Base-by-base conservation (phyloP, 257 asterid species). In the Gynochthodes officinalis region DNA sequence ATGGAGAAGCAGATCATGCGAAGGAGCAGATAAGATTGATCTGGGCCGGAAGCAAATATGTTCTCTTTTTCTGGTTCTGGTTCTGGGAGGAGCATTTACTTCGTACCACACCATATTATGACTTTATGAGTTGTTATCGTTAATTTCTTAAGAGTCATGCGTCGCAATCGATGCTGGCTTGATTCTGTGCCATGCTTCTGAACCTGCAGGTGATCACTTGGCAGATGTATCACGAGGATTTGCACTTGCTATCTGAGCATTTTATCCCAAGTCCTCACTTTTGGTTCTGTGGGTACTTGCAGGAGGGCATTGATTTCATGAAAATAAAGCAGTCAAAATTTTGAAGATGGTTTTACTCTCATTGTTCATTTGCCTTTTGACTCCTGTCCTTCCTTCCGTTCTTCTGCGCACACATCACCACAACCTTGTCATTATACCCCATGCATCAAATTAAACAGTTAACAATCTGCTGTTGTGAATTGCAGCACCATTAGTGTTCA, bases 191-290 rank as follows among this genome's bases (percentile, higher is more conserved):
- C 66, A 13, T 37, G 1, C 52, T 23, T 35, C 53, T 69, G 73
- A 16, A 35, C 28, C 37, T 9, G 73, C 37, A 53, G 59, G 71
- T 59, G 71, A 70, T 70, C 66, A 57, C 52, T 70, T 70, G 63
- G 64, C 74, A 40, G 64, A 27, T 30, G 21, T 4, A 53, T 53
- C 74, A 70, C 74, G 73, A 69, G 64, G 52, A 53, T 53, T 42
- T 53, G 25, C 73, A 53, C 73, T 54, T 69, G 27, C 32, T 68
- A 11, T 21, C 28, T 28, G 37, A 28, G 64, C 40, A n/a, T 28
- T 14, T 58, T 30, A 55, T 55, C 28, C 37, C 2, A 14, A 4
- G 39, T 30, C 15, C 14, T 13, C 30, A 58, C 3, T 58, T 13
- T 54, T 54, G 61, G 4, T 30, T 2, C 19, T n/a, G n/a, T n/a